These are phyloP conservation scores for Yamadazyma diospyri DNA, from an alignment of 1,139 yeast genomes.

Conservation along the genomic window DNA sequence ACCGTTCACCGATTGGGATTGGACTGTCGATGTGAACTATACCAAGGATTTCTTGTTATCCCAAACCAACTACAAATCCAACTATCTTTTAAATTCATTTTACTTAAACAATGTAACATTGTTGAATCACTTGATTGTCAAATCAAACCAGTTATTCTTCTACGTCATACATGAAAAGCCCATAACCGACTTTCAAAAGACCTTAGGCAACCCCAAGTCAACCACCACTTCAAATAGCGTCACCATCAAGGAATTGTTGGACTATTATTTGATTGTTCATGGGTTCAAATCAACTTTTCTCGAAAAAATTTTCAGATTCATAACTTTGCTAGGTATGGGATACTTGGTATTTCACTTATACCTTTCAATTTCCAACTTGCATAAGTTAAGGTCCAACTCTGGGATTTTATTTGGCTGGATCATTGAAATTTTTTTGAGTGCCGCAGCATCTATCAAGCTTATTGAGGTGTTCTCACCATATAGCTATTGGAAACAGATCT, in stretches of 20 bases:
- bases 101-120: constrained; percentile 41
- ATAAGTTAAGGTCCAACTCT: constrained; percentile 53
- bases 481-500: constrained; percentile 25
- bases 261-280: constrained; percentile 21
- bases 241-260: constrained; percentile 19
- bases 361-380: constrained; percentile 51
- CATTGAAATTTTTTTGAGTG: constrained; percentile 47
- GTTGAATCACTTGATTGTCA: constrained; percentile 47
- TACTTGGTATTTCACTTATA: constrained; percentile 22
- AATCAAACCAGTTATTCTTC: constrained; percentile 42
- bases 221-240: background rate
- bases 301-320: constrained; percentile 4
- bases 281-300: constrained; percentile 6
- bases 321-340: constrained; percentile 9
- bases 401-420: constrained; percentile 64
- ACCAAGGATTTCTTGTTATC: constrained; percentile 9
- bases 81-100: constrained; percentile 18
- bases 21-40: constrained; percentile 3
- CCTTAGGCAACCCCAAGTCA: constrained; percentile 1
- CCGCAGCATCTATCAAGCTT: constrained; percentile 49
- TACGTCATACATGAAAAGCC: constrained; percentile 21
- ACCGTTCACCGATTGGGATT: constrained; percentile 11
- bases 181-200: background rate
- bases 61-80: constrained; percentile 24
- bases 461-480: constrained; percentile 17